phyloP scores from a whole-genome alignment of 495 filamentous ascomycete species.

The Elasticomyces elasticus region DNA sequence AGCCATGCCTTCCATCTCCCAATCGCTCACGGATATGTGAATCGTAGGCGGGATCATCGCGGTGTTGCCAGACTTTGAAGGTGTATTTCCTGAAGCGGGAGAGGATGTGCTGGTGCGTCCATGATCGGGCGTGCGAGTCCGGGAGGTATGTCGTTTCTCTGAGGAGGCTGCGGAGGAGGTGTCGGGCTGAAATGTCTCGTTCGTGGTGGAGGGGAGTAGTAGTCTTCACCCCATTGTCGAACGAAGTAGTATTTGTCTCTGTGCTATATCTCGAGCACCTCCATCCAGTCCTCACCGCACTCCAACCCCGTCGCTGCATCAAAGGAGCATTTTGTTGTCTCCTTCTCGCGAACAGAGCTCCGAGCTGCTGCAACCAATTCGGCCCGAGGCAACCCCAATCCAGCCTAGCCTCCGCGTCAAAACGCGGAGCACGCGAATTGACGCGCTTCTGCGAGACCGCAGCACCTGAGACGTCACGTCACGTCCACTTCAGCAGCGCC shows the following conservation, averaged over 20 bases:
- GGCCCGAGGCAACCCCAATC: not conserved
- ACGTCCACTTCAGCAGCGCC: not conserved
- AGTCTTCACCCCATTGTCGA: not conserved
- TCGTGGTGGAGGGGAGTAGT: constrained; percentile 6
- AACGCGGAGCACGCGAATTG: too few species aligned
- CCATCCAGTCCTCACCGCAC: not conserved
- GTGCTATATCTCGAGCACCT: not conserved
- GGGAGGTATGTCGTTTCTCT: constrained; percentile 82
- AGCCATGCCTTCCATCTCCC: constrained; percentile 28
- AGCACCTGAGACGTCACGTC: too few species aligned
- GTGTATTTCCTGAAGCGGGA: constrained; percentile 46
- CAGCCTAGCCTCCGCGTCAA: too few species aligned
- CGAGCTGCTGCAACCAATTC: not conserved
- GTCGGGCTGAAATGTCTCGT: constrained; percentile 21
- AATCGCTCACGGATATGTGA: constrained; percentile 3
- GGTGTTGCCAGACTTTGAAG: constrained; percentile 11
- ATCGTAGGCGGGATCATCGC: constrained; percentile 7
- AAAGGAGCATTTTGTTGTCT: not conserved
- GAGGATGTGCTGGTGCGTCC: constrained; percentile 48
- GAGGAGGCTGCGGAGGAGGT: constrained; percentile 66
- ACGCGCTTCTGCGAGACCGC: too few species aligned
- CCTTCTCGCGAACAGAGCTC: not conserved
- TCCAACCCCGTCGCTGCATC: not conserved
- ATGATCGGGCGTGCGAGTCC: constrained; percentile 53
- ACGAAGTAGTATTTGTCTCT: not conserved